Evolutionary conservation across 345 rosid genomes (phyloP), one percentile per base, ranked within the genome.

Genomic region (Ceriops tagal): DNA sequence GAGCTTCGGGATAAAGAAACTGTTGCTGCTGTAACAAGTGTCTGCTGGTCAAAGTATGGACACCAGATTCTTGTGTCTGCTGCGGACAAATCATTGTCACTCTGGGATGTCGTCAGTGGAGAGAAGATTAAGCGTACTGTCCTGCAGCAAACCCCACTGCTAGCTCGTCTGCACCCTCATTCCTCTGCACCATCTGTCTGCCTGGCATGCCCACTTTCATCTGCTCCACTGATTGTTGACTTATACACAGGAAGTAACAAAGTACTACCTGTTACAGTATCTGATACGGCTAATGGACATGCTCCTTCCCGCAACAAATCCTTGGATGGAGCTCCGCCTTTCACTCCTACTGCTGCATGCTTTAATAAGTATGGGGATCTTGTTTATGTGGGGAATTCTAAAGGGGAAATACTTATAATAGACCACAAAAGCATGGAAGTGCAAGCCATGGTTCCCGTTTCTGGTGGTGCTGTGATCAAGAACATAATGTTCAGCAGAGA

Each of bases 21-120:
- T 67, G 64, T 70, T 67, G 92, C 96, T 72, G 90, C 99, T 0
- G 84, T 96, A 53, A 96, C 99, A 60, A 92, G 99, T 39, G 84
- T 96, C 28, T 92, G 90, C 61, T 96, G 98, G 99, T 96, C 99
- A 21, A 96, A 87, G 64, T 87, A 79, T 71, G 99, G 99, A 3
- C 98, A 90, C 77, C 88, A 87, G 0, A 77, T 96, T 65, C 99
- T 96, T 53, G 98, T 88, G 16, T 92, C 99, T 27, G 89, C 99
- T 78, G 91, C 99, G 47, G 97, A 96, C 63, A 96, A 96, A 80
- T 92, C 99, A 11, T 79, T 96, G 53, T 83, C 86, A 51, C 96
- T 96, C 62, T 96, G 98, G 98, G 96, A 96, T 82, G 96, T 96
- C 43, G 72, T 77, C 0, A 83, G 53, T 27, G 99, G 98, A 20